A percentile compares a stretch with the other conserved stretches of the same genome.
These are phyloP conservation scores for Penicillium vulpinum DNA, from an alignment of 2,329 filamentous ascomycete species.

Conservation along the genomic window DNA sequence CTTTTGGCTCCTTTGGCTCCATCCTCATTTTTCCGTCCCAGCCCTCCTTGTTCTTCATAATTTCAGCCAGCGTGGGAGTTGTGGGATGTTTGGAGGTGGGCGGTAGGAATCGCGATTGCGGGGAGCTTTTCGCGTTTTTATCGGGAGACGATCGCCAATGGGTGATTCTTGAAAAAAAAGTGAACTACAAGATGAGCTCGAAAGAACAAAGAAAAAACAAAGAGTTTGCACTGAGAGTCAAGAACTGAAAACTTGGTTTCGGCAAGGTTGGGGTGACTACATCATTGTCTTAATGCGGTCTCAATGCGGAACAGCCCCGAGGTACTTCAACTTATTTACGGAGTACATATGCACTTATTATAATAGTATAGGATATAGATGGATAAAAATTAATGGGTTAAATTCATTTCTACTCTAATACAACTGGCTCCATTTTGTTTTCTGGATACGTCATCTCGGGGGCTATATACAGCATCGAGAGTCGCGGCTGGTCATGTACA, in stretches of 20 bases:
- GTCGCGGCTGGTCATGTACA: constrained; percentile 33
- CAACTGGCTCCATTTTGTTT: constrained; percentile 20
- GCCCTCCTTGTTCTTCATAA: constrained; percentile 46
- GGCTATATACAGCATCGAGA: constrained; percentile 34
- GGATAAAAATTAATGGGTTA: background rate
- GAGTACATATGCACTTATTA: too few species aligned
- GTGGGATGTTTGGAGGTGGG: constrained; percentile 12
- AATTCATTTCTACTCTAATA: constrained; percentile 3
- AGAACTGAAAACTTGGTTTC: constrained; percentile 7
- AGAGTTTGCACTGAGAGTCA: background rate
- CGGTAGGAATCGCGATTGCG: constrained; percentile 25
- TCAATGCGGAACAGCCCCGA: constrained; percentile 10
- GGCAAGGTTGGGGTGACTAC: constrained; percentile 10
- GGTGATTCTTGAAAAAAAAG: too few species aligned
- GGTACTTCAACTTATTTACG: background rate
- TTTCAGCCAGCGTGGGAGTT: constrained; percentile 10
- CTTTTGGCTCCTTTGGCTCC: constrained; percentile 68
- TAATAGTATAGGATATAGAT: background rate
- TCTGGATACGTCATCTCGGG: constrained; percentile 24
- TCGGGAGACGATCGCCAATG: background rate
- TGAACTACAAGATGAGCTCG: background rate
- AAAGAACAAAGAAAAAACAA: background rate
- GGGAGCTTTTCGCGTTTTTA: constrained; percentile 21
- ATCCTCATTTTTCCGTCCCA: constrained; percentile 56
- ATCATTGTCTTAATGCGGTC: constrained; percentile 18